A percentile compares a stretch with the other conserved stretches of the same genome.
Evolutionary conservation across 148 eudicot genomes (phyloP).

Genomic region (Vaccinium macrocarpon): DNA sequence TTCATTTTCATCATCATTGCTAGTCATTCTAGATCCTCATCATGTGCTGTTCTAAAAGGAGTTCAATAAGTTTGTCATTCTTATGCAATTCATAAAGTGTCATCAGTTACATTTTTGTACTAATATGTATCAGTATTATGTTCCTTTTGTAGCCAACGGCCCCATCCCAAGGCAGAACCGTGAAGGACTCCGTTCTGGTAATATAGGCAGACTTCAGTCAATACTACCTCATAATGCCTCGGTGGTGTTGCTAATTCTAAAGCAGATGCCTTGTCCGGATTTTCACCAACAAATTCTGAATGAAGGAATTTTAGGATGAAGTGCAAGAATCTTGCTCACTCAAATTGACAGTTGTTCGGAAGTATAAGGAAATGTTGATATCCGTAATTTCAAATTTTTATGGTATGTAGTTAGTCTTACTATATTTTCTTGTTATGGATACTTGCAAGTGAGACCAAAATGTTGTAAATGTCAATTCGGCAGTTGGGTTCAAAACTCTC

Average conservation of each 20-base stretch:
- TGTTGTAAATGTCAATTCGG: slow-evolving; percentile 4
- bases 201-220: slow-evolving; percentile 17
- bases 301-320: slow-evolving; percentile 4
- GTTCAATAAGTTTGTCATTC: background rate
- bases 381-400: background rate
- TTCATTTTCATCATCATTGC: too few species aligned
- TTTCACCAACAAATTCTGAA: background rate
- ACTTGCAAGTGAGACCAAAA: background rate
- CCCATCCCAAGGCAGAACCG: slow-evolving; percentile 29
- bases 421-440: background rate
- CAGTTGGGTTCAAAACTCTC: background rate
- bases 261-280: background rate
- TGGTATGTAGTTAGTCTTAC: background rate
- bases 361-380: background rate
- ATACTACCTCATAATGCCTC: slow-evolving; percentile 9
- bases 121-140: background rate
- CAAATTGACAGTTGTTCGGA: background rate
- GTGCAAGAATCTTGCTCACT: background rate
- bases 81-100: background rate
- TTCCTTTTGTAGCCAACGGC: slow-evolving; percentile 55
- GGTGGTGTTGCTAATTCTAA: slow-evolving; percentile 13
- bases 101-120: background rate
- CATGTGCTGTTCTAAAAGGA: background rate
- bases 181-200: slow-evolving; percentile 53
- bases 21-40: too few species aligned